Base-by-base conservation (phyloP, 495 filamentous ascomycete species). In the Aspergillus avenaceus region DNA sequence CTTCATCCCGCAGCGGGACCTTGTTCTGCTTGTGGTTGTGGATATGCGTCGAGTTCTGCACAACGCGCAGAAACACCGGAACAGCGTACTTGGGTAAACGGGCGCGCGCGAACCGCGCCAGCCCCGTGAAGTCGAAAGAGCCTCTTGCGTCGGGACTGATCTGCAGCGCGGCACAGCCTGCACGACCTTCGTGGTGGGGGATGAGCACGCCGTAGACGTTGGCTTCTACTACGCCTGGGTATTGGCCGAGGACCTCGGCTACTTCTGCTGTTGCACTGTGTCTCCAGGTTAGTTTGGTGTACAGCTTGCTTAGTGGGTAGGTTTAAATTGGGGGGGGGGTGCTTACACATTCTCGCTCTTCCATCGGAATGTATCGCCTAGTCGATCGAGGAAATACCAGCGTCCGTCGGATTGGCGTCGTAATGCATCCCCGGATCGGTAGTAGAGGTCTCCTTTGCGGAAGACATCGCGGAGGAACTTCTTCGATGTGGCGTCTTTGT, bases 21-120 rank as follows among this genome's bases (percentile, higher is more conserved):
- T 91, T 93, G 61, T 88, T 85, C 70, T 91, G 87, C 70, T 93
- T 93, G 61, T 91, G 84, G 63, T 90, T 91, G 61, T 93, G 86
- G 50, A 84, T 90, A 18, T 84, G 79, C 26, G 75, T 77, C 29
- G 79, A 71, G 40, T 71, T 74, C 34, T 72, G 59, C 4, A 86
- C 78, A 19, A 90, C 60, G 0, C 88, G 72, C 22, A 91, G 54
- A 62, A 93, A 92, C 3, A 90, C 60, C 4, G 88, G 88, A 0
- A 91, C 87, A 0, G 88, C 87, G 67, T 91, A 91, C 44, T 74
- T 74, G 1, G 88, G 88, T 21, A 92, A 67, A 37, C 79, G 70
- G 13, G 71, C 63, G 0, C 83, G 72, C 4, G 75, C 69, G 53
- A 66, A 82, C 63, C 64, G 66, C 13, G 84, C 65, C 0, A 86